These are phyloP conservation scores for Heliosperma pusillum DNA, from an alignment of 148 eudicot species.

Conservation along the genomic window DNA sequence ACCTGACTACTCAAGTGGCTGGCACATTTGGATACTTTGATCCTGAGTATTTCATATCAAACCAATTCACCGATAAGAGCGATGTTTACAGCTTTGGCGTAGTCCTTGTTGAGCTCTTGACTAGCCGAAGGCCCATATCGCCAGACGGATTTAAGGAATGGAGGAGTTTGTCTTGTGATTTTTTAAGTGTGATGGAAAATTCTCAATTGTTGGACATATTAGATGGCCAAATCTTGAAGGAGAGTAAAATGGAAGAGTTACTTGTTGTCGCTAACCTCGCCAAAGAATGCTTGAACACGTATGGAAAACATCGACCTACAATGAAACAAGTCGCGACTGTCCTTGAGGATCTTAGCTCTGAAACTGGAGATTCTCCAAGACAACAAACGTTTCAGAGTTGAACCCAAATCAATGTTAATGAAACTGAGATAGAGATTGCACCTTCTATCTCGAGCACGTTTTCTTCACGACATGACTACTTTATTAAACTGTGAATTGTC, in stretches of 20 bases:
- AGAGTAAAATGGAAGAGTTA: constrained; percentile 20
- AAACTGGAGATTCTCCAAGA: background rate
- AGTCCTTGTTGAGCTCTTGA: constrained; percentile 27
- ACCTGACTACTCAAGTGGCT: constrained; percentile 25
- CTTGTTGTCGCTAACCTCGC: constrained; percentile 20
- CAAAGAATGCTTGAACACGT: constrained; percentile 23
- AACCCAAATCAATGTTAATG: constrained; percentile 1
- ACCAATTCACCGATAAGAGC: constrained; percentile 23
- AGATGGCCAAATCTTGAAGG: constrained; percentile 14
- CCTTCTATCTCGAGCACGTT: constrained; percentile 11
- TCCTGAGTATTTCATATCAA: constrained; percentile 23
- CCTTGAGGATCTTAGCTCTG: constrained; percentile 13
- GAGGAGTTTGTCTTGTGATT: constrained; percentile 19
- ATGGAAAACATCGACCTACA: constrained; percentile 25
- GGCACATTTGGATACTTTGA: constrained; percentile 33
- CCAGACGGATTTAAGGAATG: constrained; percentile 3
- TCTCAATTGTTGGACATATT: constrained; percentile 18
- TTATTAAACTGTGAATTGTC: background rate
- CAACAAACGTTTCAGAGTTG: background rate
- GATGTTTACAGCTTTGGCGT: constrained; percentile 32
- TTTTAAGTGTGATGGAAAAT: constrained; percentile 12
- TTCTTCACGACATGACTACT: constrained; percentile 1
- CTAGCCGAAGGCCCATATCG: constrained; percentile 16
- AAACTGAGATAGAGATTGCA: constrained; percentile 8
- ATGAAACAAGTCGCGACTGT: constrained; percentile 24